Base-by-base conservation (phyloP, 306 rosid species). In the Geum urbanum region DNA sequence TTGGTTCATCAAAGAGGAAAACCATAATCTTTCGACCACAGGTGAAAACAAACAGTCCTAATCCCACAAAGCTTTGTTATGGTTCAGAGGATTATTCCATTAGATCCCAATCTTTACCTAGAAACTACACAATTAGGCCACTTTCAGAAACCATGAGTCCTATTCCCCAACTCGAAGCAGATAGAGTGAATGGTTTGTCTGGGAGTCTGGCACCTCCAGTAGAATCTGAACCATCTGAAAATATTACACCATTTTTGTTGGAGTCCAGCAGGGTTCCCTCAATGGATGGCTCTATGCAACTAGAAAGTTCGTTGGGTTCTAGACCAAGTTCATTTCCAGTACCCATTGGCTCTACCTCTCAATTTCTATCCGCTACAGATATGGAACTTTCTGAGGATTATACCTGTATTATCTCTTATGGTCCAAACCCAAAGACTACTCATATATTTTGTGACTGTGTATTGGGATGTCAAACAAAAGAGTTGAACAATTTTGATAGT, bases 361-460 rank as follows among this genome's bases (percentile, higher is more conserved):
- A 78, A 61, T 67, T 43, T 55, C 57, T 80, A 68, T 88, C 86
- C 70, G 85, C 88, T 13, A 86, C 74, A 80, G 96, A 87, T 70
- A 89, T 92, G 62, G 92, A 89, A 80, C 96, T 89, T 55, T 92
- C 95, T 14, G 96, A 92, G 86, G 96, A 89, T 82, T 92, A 92
- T 79, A 89, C 98, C 55, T 87, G 97, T 73, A 87, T 92, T 78
- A 92, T 89, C 84, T 92, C 95, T 75, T 92, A 89, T 65, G 97
- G 97, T 77, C 97, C 96, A 71, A 87, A 92, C 66, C 97, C 92
- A 2, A 92, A 87, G 82, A 80, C 80, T 63, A 87, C 89, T 37
- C 98, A 76, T 69, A 86, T 92, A 75, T 89, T 89, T 83, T 95
- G 98, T 77, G 98, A 92, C 87, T 83, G 87, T 79, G 73, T 92